These are phyloP conservation scores for Dactylellina haptotyla DNA, from an alignment of 2,329 filamentous ascomycete species.

Conservation along the genomic window DNA sequence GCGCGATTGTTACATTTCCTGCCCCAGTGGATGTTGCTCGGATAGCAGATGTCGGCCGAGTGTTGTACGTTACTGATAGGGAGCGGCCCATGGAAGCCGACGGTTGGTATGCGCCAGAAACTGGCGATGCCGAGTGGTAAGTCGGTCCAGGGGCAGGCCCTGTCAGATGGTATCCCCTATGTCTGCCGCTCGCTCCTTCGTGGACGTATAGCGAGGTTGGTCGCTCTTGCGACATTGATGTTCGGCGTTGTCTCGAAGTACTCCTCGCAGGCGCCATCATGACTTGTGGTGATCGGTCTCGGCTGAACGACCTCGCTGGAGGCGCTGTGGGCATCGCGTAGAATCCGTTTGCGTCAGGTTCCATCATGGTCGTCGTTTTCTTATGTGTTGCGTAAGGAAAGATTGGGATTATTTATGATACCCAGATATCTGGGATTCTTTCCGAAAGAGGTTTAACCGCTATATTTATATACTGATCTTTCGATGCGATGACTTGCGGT, in stretches of 20 bases:
- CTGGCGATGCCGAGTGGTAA: slow-evolving; percentile 25
- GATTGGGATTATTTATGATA: background rate
- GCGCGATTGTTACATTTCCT: slow-evolving; percentile 21
- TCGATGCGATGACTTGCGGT: slow-evolving; percentile 5
- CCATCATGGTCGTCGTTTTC: slow-evolving; percentile 29
- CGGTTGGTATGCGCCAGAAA: slow-evolving; percentile 31
- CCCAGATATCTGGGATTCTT: slow-evolving; percentile 8
- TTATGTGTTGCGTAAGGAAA: slow-evolving; percentile 21
- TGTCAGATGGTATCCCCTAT: slow-evolving; percentile 49
- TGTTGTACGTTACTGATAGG: slow-evolving; percentile 36
- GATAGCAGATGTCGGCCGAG: slow-evolving; percentile 17
- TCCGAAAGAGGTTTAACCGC: background rate
- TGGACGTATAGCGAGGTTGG: slow-evolving; percentile 52
- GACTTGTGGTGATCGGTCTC: slow-evolving; percentile 50
- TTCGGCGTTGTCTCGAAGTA: slow-evolving; percentile 41
- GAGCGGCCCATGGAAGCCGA: slow-evolving; percentile 40
- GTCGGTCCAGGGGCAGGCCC: slow-evolving; percentile 46
- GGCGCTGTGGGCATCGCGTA: slow-evolving; percentile 50
- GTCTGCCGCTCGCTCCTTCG: slow-evolving; percentile 41
- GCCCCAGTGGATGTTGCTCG: slow-evolving; percentile 41
- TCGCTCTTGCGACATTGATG: slow-evolving; percentile 46
- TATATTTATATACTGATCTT: slow-evolving; percentile 27
- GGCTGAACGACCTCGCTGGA: slow-evolving; percentile 35
- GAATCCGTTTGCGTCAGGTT: slow-evolving; percentile 53
- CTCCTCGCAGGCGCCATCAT: slow-evolving; percentile 46